Conservation (phyloP, 257 asterid species). For the Petunia axillaris region DNA sequence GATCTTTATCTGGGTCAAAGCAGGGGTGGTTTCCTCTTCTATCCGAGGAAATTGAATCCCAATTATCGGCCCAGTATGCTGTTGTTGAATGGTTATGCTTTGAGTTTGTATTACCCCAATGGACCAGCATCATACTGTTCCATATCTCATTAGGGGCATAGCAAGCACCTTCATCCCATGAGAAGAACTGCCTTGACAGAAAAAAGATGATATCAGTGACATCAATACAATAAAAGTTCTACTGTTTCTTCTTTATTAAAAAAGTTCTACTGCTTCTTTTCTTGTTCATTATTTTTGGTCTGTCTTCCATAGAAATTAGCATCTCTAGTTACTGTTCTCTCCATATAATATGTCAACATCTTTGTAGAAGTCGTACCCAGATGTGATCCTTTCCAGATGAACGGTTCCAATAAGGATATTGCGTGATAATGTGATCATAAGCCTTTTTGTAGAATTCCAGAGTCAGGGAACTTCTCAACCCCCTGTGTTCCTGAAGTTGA, state of each 20-base stretch:
- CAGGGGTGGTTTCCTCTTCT: constrained; percentile 92
- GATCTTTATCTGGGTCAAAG: constrained; percentile 91
- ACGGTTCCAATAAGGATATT: constrained; percentile 84
- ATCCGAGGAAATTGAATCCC: constrained; percentile 72
- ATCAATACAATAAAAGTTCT: background rate
- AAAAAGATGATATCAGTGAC: constrained; percentile 31
- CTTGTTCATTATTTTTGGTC: background rate
- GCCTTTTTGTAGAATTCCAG: constrained; percentile 87
- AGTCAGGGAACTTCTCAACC: constrained; percentile 85
- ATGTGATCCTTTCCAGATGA: constrained; percentile 95
- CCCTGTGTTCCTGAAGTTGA: constrained; percentile 68
- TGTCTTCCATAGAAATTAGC: background rate
- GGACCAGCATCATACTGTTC: constrained; percentile 97
- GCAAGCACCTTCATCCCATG: constrained; percentile 99
- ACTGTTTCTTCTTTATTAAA: background rate
- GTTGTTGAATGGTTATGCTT: constrained; percentile 93
- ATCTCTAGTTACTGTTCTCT: constrained; percentile 17
- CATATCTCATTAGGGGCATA: constrained; percentile 99
- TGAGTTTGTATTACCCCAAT: constrained; percentile 96
- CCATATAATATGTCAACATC: background rate
- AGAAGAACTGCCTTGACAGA: constrained; percentile 71
- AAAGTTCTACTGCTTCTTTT: constrained; percentile 10
- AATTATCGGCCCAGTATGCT: constrained; percentile 85
- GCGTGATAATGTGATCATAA: constrained; percentile 63
- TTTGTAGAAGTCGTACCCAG: constrained; percentile 62